Evolutionary conservation across 345 rosid species (phyloP).

Genomic region (Lepidium sativum): DNA sequence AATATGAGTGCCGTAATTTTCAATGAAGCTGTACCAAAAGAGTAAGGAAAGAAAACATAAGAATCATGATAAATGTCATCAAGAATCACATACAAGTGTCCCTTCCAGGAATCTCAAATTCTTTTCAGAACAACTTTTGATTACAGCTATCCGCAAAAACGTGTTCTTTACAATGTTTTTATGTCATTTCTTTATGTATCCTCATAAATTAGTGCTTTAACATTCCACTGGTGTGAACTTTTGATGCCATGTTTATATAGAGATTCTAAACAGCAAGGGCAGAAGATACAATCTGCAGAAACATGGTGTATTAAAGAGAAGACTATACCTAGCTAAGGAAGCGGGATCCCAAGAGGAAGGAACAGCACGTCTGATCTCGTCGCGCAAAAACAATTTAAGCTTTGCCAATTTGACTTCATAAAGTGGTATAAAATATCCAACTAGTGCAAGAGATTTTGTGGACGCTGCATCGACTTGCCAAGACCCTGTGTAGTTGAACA

Average conservation of each 20-base stretch:
- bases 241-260: neutral
- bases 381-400: slow-evolving; percentile 40
- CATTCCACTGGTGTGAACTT: neutral
- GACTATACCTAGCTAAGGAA: slow-evolving; percentile 64
- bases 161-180: neutral
- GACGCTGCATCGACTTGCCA: slow-evolving; percentile 92
- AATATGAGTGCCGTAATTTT: slow-evolving; percentile 77
- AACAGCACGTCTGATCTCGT: slow-evolving; percentile 69
- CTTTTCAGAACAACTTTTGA: neutral
- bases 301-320: neutral
- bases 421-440: slow-evolving; percentile 71
- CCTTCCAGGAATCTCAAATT: neutral
- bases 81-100: neutral
- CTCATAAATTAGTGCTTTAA: neutral
- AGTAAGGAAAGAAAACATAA: slow-evolving; percentile 16
- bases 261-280: neutral
- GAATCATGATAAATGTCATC: neutral
- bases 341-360: slow-evolving; percentile 99
- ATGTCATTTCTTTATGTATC: neutral
- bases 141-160: neutral
- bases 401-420: slow-evolving; percentile 50
- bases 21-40: slow-evolving; percentile 57
- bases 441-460: slow-evolving; percentile 87
- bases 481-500: slow-evolving; percentile 95
- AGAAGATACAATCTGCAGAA: neutral